Evolutionary conservation across 2,329 filamentous ascomycete genomes (phyloP).

Genomic region (Fusarium compactum): DNA sequence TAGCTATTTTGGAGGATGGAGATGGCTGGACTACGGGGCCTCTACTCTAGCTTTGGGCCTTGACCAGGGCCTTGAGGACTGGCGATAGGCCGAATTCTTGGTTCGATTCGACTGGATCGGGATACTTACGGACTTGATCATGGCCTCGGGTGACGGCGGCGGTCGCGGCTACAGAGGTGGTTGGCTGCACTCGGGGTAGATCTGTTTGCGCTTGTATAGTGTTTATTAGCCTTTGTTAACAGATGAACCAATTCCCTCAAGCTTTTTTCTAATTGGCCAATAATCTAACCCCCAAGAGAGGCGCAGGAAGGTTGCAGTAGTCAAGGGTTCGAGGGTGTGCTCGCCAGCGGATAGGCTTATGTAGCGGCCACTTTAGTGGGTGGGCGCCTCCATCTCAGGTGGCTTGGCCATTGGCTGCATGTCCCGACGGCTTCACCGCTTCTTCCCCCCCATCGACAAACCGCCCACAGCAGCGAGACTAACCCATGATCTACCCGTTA

Average conservation of each 20-base stretch:
- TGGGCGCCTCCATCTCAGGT: slow-evolving; percentile 44
- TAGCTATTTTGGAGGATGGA: slow-evolving; percentile 32
- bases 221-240: slow-evolving; percentile 14
- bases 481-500: slow-evolving; percentile 43
- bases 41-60: slow-evolving; percentile 14
- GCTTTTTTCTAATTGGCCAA: slow-evolving; percentile 40
- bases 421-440: slow-evolving; percentile 55
- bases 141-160: slow-evolving; percentile 31
- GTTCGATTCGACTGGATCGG: slow-evolving; percentile 36
- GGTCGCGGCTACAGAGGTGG: slow-evolving; percentile 32
- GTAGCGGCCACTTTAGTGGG: slow-evolving; percentile 44
- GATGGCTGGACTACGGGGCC: slow-evolving; percentile 40
- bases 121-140: slow-evolving; percentile 21
- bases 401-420: slow-evolving; percentile 53
- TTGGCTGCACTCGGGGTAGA: slow-evolving; percentile 22
- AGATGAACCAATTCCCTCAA: slow-evolving; percentile 6
- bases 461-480: slow-evolving; percentile 44
- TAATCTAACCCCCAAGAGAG: slow-evolving; percentile 22
- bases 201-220: slow-evolving; percentile 30
- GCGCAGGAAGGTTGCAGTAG: slow-evolving; percentile 43
- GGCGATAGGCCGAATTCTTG: slow-evolving; percentile 35
- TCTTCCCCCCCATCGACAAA: slow-evolving; percentile 52
- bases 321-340: slow-evolving; percentile 34
- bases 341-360: slow-evolving; percentile 44
- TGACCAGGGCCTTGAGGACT: slow-evolving; percentile 26